Evolutionary conservation across 768 basidiomycete species (phyloP), one percentile per base, ranked within the genome.

Genomic region (Strobilomyces confusus): DNA sequence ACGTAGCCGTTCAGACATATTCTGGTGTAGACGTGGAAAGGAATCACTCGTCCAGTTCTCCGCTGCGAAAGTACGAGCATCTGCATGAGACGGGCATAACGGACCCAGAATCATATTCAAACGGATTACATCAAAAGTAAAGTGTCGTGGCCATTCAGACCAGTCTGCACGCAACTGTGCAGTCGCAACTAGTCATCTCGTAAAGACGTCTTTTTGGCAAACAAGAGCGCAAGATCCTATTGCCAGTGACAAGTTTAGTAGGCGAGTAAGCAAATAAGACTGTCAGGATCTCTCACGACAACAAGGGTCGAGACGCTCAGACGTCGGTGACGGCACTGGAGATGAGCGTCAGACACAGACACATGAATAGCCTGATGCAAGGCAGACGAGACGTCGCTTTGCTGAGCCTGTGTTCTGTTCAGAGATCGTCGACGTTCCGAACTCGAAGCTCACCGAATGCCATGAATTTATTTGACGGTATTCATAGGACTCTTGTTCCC

Each of bases 301-400:
- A 61, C 30, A 6, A 70, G 55, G 23, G 54, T 58, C 17, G 63
- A 58, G 44, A 57, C 43, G 52, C 56, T 70, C 37, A 55, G 22
- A 34, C 54, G 58, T 34, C 34, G 57, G 19, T 57, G 54, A 44
- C 26, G 46, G 48, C 41, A 26, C 38, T 51, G 54, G 6, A 6
- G 1, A 37, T 49, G 38, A n/a, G 17, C 44, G 2, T 33, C 29
- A 29, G 6, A n/a, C n/a, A n/a, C 45, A 15, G 44, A 25, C 13
- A 19, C 54, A 34, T 56, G 51, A 37, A 58, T 33, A 15, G 45
- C 61, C 25, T 59, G 30, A 11, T 53, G 34, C 5, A 54, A 20
- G 12, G 42, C 22, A 13, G 33, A 36, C 6, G 44, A 17, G 9
- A 30, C 9, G 22, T 55, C 54, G 42, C 25, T 36, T 47, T 58